Base-by-base conservation (phyloP, 768 basidiomycete genomes). In the Leccinellum luteum region DNA sequence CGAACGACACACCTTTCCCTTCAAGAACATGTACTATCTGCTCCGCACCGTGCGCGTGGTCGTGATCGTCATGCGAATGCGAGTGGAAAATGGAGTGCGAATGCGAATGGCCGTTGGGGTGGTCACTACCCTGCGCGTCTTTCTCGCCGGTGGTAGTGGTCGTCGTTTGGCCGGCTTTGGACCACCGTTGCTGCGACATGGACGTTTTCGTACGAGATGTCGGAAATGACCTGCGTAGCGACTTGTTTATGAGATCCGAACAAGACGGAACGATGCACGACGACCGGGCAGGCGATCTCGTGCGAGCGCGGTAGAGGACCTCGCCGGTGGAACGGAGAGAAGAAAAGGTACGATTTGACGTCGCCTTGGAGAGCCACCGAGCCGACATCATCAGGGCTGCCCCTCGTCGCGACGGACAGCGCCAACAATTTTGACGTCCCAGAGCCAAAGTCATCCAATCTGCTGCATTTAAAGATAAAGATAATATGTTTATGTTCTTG, bases 51-150 rank as follows among this genome's bases (percentile, higher is more conserved):
- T 85, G 82, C 34, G 73, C 68, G 56, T 86, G 81, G 48, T 78
- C 83, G 34, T 81, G 79, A 52, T 85, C 81, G 28, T 75, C 79
- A 66, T 88, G 85, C 19, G 83, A 81, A 66, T 88, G 86, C 13
- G 83, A 81, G 66, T 88, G 88, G 65, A 87, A 86, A 60, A 87
- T 67, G 25, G 84, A 83, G 59, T 83, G 84, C 6, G 83, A 81
- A 70, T 88, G 87, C 2, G 78, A 67, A 65, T 85, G 80, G 41
- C 60, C 67, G 55, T 73, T 56, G 34, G 56, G 44, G 53, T 77
- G 70, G 35, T 49, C 27, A 38, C 25, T 7, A 14, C 14, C 51
- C 15, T n/a, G 51, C 3, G 49, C 27, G 44, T 4, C 55, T 32
- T 58, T 55, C 19, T 61, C 52, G 51, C 64, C 48, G 31, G 69